These are phyloP conservation scores for Talaromyces sp. DNA, from an alignment of 2,329 filamentous ascomycete genomes.

Conservation along the genomic window DNA sequence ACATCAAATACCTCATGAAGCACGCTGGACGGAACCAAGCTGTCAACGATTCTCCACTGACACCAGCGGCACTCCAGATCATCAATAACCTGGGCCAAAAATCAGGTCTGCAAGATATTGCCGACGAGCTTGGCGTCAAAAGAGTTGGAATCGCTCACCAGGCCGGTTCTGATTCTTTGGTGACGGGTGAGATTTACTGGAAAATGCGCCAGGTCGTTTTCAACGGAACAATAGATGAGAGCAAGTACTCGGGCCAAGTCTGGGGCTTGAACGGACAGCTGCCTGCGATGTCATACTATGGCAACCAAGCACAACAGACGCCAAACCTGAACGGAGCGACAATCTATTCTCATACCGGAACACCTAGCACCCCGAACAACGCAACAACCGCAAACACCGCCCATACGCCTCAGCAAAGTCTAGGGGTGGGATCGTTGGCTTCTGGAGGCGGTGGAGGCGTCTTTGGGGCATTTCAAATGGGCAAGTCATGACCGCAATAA, in stretches of 20 bases:
- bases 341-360: constrained; percentile 44
- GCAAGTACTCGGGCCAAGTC: constrained; percentile 78
- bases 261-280: constrained; percentile 81
- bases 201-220: constrained; percentile 86
- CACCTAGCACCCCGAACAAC: constrained; percentile 65
- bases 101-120: constrained; percentile 86
- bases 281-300: constrained; percentile 39
- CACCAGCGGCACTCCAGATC: constrained; percentile 64
- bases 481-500: constrained; percentile 8
- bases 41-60: constrained; percentile 58
- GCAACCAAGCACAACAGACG: constrained; percentile 44
- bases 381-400: constrained; percentile 43
- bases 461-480: constrained; percentile 13
- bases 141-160: constrained; percentile 84
- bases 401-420: constrained; percentile 44
- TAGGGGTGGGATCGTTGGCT: constrained; percentile 66
- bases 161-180: constrained; percentile 85
- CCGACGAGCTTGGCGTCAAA: constrained; percentile 86
- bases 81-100: constrained; percentile 83
- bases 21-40: constrained; percentile 69
- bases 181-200: constrained; percentile 94
- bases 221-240: constrained; percentile 70
- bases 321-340: constrained; percentile 52
- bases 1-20: constrained; percentile 97
- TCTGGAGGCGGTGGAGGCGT: constrained; percentile 51